Evolutionary conservation across 176 grass and related monocot species (phyloP), one percentile per base, ranked within the genome.

Genomic region (Oryza australiensis): DNA sequence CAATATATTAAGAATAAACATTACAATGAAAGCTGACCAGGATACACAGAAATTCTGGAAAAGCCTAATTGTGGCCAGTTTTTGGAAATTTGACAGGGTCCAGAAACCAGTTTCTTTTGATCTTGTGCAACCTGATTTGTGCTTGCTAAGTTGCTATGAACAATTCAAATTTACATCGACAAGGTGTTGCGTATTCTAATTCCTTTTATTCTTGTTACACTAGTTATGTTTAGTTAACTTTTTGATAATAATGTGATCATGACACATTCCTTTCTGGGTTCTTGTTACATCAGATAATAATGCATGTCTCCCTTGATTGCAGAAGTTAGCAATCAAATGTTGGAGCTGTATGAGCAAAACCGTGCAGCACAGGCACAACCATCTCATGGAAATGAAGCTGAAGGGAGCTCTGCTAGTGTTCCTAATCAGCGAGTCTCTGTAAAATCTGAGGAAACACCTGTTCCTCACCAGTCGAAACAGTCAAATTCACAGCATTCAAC

Each of bases 241-340:
- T 75, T 74, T 67, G 12, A 26, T 75, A 34, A 60, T 22, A 51
- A 24, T 49, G 26, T 41, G 29, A 64, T 37, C 30, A 28, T 57
- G 46, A 66, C 42, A 49, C 23, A 14, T 63, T 23, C 24, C 37
- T 77, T 75, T 60, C 59, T 81, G 10, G 12, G 34, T 22, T 55
- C 59, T 3, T 38, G 15, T 79, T 38, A 28, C 18, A 45, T 74
- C 15, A 40, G 37, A 49, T 79, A 68, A 22, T 75, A 30, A 63
- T n/a, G 64, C 46, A 53, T 83, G 27, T 70, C 37, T 82, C 16
- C 13, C 29, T 70, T 81, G 38, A 49, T 79, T 79, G 75, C 90
- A 94, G 94, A 94, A 75, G 88, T 94, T 69, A 97, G 90, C 82
- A 94, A 87, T 77, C 94, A 97, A 88, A 97, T 97, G 92, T 80